A percentile compares a stretch with the other conserved stretches of the same genome.
Conservation (phyloP, 2,329 filamentous ascomycete genomes). For the Neonectria neomacrospora region DNA sequence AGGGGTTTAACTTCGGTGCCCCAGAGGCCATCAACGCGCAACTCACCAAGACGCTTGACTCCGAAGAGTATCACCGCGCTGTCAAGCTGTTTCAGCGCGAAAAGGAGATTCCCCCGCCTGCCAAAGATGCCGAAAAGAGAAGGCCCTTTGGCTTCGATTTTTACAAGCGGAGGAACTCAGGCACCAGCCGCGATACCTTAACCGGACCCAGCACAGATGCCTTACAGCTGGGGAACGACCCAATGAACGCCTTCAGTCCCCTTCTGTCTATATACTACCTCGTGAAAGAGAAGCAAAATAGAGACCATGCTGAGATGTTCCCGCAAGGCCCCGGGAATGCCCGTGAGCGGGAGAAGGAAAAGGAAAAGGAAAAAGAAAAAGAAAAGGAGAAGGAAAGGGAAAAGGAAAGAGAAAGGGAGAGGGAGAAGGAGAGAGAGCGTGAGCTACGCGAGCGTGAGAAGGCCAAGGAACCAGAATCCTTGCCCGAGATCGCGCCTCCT, state of each 20-base stretch:
- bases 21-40: constrained; percentile 85
- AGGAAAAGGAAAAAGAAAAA: constrained; percentile 34
- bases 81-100: constrained; percentile 77
- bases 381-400: constrained; percentile 43
- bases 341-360: constrained; percentile 48
- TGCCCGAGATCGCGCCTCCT: constrained; percentile 83
- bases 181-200: constrained; percentile 87
- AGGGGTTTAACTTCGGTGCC: constrained; percentile 95
- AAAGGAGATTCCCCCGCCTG: constrained; percentile 67
- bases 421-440: constrained; percentile 36
- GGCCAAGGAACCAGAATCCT: constrained; percentile 55
- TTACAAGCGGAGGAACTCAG: constrained; percentile 93
- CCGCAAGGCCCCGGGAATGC: constrained; percentile 59
- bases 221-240: constrained; percentile 83
- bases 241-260: constrained; percentile 92
- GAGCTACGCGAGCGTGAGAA: constrained; percentile 44
- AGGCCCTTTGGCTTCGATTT: constrained; percentile 93
- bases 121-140: constrained; percentile 79
- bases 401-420: constrained; percentile 37
- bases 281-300: constrained; percentile 92
- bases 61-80: constrained; percentile 91
- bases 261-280: constrained; percentile 95
- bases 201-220: constrained; percentile 86
- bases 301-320: constrained; percentile 65
- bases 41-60: constrained; percentile 87